Conservation (phyloP, 163 green algal genomes). For the Prototheca cutis region DNA sequence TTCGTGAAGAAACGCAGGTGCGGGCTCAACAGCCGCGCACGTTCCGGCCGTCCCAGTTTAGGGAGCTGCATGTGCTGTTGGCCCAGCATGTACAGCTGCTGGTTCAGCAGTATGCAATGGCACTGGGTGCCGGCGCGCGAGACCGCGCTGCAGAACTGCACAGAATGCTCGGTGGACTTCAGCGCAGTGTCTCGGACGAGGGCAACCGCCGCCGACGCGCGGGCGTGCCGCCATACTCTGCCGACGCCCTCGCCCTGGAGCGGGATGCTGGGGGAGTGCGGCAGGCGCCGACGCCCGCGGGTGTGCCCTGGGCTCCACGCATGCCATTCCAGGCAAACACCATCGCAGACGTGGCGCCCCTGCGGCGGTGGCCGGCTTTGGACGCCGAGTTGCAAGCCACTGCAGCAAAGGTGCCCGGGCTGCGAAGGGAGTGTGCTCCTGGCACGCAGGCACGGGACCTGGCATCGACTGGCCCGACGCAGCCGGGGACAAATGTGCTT, state of each 20-base stretch:
- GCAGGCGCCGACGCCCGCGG: constrained; percentile 1
- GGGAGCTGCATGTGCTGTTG: constrained; percentile 12
- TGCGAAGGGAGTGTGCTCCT: no score
- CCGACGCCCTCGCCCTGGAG: constrained; percentile 5
- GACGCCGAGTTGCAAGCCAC: no score
- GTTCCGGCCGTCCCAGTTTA: constrained; percentile 17
- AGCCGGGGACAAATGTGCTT: no score
- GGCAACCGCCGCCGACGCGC: neutral
- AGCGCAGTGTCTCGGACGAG: neutral
- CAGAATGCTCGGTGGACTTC: constrained; percentile 12
- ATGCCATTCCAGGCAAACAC: constrained; percentile 6
- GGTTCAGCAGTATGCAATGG: constrained; percentile 6
- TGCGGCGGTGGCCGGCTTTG: constrained; percentile 9
- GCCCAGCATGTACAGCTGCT: constrained; percentile 25
- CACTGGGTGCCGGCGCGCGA: neutral
- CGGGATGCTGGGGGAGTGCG: neutral
- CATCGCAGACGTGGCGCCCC: constrained; percentile 19
- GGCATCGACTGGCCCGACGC: no score
- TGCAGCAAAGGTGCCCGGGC: no score
- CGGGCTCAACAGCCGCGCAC: no score
- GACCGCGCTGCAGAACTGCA: neutral
- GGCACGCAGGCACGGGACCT: no score
- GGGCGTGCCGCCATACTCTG: constrained; percentile 17
- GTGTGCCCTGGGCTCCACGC: constrained; percentile 3
- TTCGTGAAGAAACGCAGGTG: no score